Percentiles rank a stretch among this genome's conserved stretches.
Evolutionary conservation across 306 rosid species (phyloP).

Genomic region (Cicer cuneatum): DNA sequence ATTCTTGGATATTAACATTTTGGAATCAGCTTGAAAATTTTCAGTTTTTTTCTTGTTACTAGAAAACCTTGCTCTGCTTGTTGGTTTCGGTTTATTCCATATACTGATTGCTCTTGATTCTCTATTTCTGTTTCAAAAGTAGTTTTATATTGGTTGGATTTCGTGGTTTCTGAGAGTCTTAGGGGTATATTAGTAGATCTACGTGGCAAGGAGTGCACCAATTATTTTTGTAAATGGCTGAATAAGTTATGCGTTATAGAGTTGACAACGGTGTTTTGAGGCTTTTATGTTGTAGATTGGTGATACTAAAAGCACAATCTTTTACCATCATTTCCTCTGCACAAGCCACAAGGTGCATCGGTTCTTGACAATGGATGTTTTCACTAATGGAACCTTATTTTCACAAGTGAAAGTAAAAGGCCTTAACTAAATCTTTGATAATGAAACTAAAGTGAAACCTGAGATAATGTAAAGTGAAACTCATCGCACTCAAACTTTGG

Average conservation of each 20-base stretch:
- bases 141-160: background rate
- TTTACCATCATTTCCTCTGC: background rate
- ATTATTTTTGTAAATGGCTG: background rate
- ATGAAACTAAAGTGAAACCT: conserved; percentile 21
- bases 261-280: background rate
- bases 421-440: conserved; percentile 9
- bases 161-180: background rate
- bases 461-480: conserved; percentile 30
- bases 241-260: background rate
- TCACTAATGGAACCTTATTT: conserved; percentile 6
- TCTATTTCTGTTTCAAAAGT: background rate
- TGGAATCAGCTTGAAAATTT: background rate
- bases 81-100: conserved; percentile 22
- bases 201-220: background rate
- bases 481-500: background rate
- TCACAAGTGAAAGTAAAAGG: background rate
- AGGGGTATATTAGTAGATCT: conserved; percentile 4
- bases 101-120: background rate
- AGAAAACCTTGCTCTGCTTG: conserved; percentile 22
- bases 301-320: background rate
- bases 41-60: conserved; percentile 14
- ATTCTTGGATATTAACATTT: conserved; percentile 20
- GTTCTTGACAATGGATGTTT: conserved; percentile 7
- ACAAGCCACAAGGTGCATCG: conserved; percentile 1
- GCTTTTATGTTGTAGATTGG: conserved; percentile 12